These are phyloP conservation scores for Boletus speciosus DNA, from an alignment of 768 basidiomycete genomes.

Conservation along the genomic window DNA sequence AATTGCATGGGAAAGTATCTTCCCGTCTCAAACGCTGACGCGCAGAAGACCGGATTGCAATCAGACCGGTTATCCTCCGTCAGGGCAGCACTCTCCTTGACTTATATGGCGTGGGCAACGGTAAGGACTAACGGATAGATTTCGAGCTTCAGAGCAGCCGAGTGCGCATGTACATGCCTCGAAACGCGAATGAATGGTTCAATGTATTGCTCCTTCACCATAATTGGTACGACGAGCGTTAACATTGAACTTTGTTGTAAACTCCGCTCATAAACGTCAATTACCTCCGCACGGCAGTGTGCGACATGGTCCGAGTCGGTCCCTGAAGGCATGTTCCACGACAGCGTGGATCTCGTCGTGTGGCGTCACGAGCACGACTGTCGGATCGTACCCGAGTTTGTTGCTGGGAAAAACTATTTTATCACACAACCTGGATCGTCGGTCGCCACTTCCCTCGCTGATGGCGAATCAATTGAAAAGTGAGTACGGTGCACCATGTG, in stretches of 20 bases:
- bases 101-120: slow-evolving; percentile 93
- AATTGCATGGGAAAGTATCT: slow-evolving; percentile 98
- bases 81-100: slow-evolving; percentile 88
- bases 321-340: slow-evolving; percentile 96
- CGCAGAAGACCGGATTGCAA: slow-evolving; percentile 73
- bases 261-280: slow-evolving; percentile 12
- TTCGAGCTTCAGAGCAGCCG: slow-evolving; percentile 91
- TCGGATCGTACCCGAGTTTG: slow-evolving; percentile 83
- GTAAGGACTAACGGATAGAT: slow-evolving; percentile 95
- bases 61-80: slow-evolving; percentile 84
- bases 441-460: slow-evolving; percentile 89
- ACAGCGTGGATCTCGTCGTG: slow-evolving; percentile 86
- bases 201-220: slow-evolving; percentile 93
- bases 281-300: slow-evolving; percentile 50
- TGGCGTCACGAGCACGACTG: slow-evolving; percentile 99
- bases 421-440: slow-evolving; percentile 95
- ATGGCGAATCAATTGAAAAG: slow-evolving; percentile 93
- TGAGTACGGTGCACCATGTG: slow-evolving; percentile 30
- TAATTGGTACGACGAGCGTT: slow-evolving; percentile 61
- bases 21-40: slow-evolving; percentile 62
- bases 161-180: slow-evolving; percentile 95
- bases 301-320: slow-evolving; percentile 92
- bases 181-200: slow-evolving; percentile 89
- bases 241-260: neutral
- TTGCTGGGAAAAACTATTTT: slow-evolving; percentile 87